phyloP scores from a whole-genome alignment of 2,329 filamentous ascomycete genomes.

The Eurotiales sp. region DNA sequence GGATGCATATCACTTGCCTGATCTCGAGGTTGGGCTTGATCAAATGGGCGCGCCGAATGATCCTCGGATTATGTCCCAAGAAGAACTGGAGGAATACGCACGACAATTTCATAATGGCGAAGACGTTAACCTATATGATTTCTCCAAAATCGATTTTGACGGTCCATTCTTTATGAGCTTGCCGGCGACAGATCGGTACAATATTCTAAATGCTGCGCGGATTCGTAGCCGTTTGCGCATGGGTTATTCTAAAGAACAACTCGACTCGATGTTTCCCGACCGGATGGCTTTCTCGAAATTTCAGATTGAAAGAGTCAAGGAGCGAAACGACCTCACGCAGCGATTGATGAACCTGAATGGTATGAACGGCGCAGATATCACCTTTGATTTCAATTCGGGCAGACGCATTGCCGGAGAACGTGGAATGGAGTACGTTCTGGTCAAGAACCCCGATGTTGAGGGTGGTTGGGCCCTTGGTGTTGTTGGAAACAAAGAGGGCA shows the following conservation, averaged over 20 bases:
- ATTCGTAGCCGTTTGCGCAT: slow-evolving; percentile 84
- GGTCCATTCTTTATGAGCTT: slow-evolving; percentile 91
- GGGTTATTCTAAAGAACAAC: slow-evolving; percentile 93
- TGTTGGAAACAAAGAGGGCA: slow-evolving; percentile 77
- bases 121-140: slow-evolving; percentile 86
- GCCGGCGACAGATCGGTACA: slow-evolving; percentile 87
- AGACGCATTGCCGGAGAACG: slow-evolving; percentile 64
- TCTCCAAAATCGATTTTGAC: slow-evolving; percentile 97
- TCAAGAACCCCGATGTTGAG: slow-evolving; percentile 92
- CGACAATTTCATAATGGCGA: slow-evolving; percentile 87
- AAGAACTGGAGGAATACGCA: slow-evolving; percentile 91
- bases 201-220: slow-evolving; percentile 91
- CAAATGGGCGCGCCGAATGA: slow-evolving; percentile 89
- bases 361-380: slow-evolving; percentile 73
- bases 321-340: slow-evolving; percentile 92
- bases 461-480: slow-evolving; percentile 96
- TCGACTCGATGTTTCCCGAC: slow-evolving; percentile 95
- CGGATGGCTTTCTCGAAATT: slow-evolving; percentile 96
- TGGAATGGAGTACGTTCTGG: slow-evolving; percentile 88
- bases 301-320: slow-evolving; percentile 88
- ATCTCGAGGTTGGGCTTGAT: slow-evolving; percentile 71
- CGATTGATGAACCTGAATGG: slow-evolving; percentile 91
- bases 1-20: slow-evolving; percentile 92
- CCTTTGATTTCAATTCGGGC: slow-evolving; percentile 57
- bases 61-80: slow-evolving; percentile 91